Conservation (phyloP, 345 rosid species). For the Hypericum perforatum region DNA sequence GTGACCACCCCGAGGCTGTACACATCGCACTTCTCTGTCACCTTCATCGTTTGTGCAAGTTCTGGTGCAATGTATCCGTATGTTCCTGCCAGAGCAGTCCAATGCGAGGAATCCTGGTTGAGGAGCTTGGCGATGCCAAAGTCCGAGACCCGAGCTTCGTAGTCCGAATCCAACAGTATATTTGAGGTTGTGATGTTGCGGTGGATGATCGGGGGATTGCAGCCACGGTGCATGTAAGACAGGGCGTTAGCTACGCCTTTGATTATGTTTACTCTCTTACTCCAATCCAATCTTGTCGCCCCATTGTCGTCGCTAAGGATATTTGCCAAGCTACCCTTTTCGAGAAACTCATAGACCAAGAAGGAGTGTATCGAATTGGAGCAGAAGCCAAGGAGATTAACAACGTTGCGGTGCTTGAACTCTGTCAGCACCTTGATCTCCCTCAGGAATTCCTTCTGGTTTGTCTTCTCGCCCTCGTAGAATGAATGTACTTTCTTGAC, state of each 20-base stretch:
- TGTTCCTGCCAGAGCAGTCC: background rate
- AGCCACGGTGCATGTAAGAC: slow-evolving; percentile 17
- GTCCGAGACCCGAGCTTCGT: slow-evolving; percentile 14
- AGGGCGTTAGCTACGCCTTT: slow-evolving; percentile 14
- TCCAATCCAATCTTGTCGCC: slow-evolving; percentile 21
- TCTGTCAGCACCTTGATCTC: slow-evolving; percentile 20
- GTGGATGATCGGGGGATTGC: slow-evolving; percentile 17
- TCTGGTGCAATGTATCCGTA: background rate
- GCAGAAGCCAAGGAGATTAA: slow-evolving; percentile 22
- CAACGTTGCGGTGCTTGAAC: slow-evolving; percentile 19
- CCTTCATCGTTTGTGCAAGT: background rate
- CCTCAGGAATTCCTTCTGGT: slow-evolving; percentile 12
- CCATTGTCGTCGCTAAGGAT: slow-evolving; percentile 9
- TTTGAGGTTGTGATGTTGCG: slow-evolving; percentile 15
- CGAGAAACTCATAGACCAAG: slow-evolving; percentile 21
- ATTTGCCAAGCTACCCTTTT: slow-evolving; percentile 22
- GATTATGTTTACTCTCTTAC: slow-evolving; percentile 13
- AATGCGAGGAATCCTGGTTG: background rate
- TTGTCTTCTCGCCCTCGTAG: background rate
- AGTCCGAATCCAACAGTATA: slow-evolving; percentile 13
- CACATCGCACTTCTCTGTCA: background rate
- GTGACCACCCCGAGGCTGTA: background rate
- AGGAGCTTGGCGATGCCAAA: slow-evolving; percentile 2
- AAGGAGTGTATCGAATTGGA: slow-evolving; percentile 2
- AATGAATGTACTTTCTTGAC: slow-evolving; percentile 19